Base-by-base conservation (phyloP, 2,329 filamentous ascomycete species). In the Leptographium radiaticola region DNA sequence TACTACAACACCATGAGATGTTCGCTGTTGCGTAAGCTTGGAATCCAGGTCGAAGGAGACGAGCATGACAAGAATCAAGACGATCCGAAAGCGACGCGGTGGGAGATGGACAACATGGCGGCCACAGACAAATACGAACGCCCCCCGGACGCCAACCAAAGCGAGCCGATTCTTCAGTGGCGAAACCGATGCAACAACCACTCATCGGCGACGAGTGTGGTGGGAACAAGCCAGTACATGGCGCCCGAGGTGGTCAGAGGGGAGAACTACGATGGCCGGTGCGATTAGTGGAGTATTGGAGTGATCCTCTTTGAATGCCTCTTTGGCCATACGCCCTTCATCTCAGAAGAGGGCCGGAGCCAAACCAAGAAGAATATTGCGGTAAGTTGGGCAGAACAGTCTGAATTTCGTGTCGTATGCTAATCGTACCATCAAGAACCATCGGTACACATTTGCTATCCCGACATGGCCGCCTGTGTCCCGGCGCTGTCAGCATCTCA, bases 221-320 rank as follows among this genome's bases (percentile, higher is more conserved):
- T 97, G 12, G 91, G 91, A 2, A 97, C 93, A 2, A 95, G 89
- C 65, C 91, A 96, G 65, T 97, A 97, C 71, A 97, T 96, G 93
- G 91, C 93, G 0, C 91, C 91, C 2, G 93, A 97, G 71, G 87
- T 97, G 18, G 84, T 96, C 55, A 75, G 79, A 59, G 88, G 90
- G 33, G 79, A 89, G 49, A 71, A 77, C 40, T 97, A 97, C 66
- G 93, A 97, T 68, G 91, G 87, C 34, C 79, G 91, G 63, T 97
- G 91, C 69, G 91, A 97, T 69, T 97, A 80, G 89, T 97, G 87
- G 91, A 96, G 90, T 69, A 80, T 97, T 61, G 91, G 89, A 52
- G 83, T 97, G 64, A 96, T 97, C 64, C 70, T 97, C 54, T 97
- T 88, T 63, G 91, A 97, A 75, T 96, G 91, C 63, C 73, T 97